Conservation (phyloP, 176 grass and related monocot genomes). For the Puccinellia tenuiflora region DNA sequence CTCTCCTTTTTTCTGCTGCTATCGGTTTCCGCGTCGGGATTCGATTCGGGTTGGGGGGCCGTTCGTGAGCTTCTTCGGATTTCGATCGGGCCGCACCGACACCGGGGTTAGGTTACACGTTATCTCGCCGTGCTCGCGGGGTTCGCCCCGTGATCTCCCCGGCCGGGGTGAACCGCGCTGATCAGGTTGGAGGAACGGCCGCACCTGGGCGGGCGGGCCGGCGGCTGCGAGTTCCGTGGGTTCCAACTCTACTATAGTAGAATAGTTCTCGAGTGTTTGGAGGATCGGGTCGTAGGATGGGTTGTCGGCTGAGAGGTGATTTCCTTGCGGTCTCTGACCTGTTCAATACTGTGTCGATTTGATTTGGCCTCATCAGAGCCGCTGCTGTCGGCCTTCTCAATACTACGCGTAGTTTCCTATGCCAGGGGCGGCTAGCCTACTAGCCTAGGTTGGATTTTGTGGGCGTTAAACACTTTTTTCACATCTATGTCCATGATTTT, state of each 20-base stretch:
- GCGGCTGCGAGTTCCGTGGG: neutral
- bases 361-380: neutral
- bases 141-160: neutral
- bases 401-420: neutral
- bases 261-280: neutral
- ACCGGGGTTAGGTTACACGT: neutral
- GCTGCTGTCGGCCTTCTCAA: neutral
- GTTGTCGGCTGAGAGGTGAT: neutral
- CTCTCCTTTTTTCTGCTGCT: neutral
- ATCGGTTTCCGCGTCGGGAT: neutral
- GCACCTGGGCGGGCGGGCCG: neutral
- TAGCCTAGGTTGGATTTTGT: neutral
- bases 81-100: neutral
- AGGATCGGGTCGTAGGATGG: neutral
- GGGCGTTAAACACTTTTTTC: neutral
- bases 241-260: neutral
- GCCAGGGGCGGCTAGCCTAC: neutral
- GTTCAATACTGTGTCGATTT: conserved; percentile 1
- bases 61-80: neutral
- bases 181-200: neutral
- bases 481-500: neutral
- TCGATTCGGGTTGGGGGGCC: neutral
- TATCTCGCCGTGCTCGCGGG: neutral
- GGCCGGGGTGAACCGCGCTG: neutral
- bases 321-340: neutral